Conservation (phyloP, 2,329 filamentous ascomycete genomes). For the Colletotrichum sp. region DNA sequence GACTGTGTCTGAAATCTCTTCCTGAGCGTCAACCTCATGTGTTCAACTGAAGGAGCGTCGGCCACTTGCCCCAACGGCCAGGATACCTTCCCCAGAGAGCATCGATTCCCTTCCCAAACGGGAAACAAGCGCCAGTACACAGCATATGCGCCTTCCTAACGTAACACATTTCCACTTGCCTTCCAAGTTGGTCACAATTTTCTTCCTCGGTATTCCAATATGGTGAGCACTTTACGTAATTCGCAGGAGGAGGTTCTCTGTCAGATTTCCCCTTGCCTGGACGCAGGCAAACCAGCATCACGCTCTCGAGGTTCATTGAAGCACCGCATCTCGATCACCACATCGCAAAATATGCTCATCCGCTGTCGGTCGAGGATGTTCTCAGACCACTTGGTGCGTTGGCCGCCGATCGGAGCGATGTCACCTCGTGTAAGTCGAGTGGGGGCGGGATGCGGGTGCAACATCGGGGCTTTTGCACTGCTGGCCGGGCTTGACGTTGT, state of each 20-base stretch:
- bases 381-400: not conserved
- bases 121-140: rapidly evolving
- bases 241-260: not conserved
- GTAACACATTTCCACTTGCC: too few relatives aligned
- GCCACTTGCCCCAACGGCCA: rapidly evolving
- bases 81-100: not conserved
- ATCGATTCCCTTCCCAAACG: rapidly evolving
- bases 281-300: not conserved
- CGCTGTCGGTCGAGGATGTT: not conserved
- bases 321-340: not conserved
- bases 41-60: not conserved
- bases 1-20: not conserved
- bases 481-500: not conserved
- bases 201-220: not conserved
- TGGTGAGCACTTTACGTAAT: not conserved
- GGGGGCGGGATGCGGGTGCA: not conserved
- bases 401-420: not conserved
- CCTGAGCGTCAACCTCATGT: not conserved
- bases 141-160: not conserved
- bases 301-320: rapidly evolving
- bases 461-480: not conserved
- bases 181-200: not conserved
- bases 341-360: not conserved
- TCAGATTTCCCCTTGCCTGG: rapidly evolving
- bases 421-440: not conserved